These are phyloP conservation scores for Dryadomyces quercivorus DNA, from an alignment of 2,329 filamentous ascomycete genomes.

Conservation along the genomic window DNA sequence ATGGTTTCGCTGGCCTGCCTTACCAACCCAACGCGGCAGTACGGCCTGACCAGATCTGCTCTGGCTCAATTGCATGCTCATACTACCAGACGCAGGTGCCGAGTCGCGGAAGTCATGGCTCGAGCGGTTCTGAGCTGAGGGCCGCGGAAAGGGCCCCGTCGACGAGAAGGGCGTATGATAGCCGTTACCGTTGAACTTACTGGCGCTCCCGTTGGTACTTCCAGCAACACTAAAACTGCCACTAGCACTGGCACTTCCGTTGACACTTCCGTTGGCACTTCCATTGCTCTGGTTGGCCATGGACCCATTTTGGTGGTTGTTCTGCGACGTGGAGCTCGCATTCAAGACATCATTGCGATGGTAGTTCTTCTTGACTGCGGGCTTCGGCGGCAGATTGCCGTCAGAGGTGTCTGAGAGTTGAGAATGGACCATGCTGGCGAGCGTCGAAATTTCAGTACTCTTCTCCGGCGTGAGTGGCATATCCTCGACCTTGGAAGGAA, in stretches of 20 bases:
- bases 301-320: no score
- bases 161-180: background rate
- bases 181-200: background rate
- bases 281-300: no score
- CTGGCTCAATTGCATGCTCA: background rate
- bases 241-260: background rate
- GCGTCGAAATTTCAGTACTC: background rate
- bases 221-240: no score
- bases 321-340: no score
- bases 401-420: background rate
- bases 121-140: background rate
- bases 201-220: background rate
- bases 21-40: no score
- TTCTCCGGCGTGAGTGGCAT: conserved; percentile 9
- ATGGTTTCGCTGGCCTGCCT: no score
- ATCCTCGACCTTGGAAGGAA: conserved; percentile 7
- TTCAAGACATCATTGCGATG: background rate
- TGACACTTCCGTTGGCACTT: no score
- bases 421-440: background rate
- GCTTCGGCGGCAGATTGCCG: no score
- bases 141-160: background rate
- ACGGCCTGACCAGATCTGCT: background rate
- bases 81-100: no score
- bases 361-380: background rate
- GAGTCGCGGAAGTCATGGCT: background rate